Conservation (phyloP, 495 filamentous ascomycete species). For the Melanomma pulvis-pyrius region DNA sequence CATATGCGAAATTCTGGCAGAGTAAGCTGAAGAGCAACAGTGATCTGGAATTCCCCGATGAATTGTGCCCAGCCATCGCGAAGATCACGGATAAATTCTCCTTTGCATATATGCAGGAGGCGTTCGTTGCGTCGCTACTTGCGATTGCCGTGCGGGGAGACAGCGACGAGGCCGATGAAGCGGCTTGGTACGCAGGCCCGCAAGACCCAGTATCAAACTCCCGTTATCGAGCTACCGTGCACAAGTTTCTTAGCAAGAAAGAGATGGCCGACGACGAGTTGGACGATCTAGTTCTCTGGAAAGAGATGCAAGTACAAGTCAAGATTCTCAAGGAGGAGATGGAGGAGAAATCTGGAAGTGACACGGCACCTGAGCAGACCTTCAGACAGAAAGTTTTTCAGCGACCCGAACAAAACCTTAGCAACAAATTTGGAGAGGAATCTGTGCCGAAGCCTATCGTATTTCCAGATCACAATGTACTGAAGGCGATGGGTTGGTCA, state of each 20-base stretch:
- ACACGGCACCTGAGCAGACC: no score
- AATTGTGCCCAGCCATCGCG: conserved; percentile 43
- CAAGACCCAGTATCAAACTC: conserved; percentile 22
- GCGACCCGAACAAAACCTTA: no score
- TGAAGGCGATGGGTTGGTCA: background rate
- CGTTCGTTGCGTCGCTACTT: conserved; percentile 45
- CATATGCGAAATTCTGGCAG: conserved; percentile 48
- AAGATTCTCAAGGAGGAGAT: conserved; percentile 48
- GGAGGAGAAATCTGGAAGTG: conserved; percentile 21
- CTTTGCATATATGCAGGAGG: conserved; percentile 50
- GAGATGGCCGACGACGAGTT: conserved; percentile 30
- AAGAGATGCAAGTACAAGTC: conserved; percentile 50
- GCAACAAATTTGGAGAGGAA: no score
- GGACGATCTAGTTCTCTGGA: conserved; percentile 46
- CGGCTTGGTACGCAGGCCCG: conserved; percentile 36
- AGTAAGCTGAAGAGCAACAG: conserved; percentile 44
- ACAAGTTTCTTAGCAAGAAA: background rate
- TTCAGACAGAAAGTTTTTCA: no score
- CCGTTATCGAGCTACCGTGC: background rate
- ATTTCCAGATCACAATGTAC: background rate
- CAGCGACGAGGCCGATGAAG: background rate
- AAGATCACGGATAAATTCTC: conserved; percentile 47
- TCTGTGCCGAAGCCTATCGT: background rate
- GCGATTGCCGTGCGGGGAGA: conserved; percentile 38
- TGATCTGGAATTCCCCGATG: conserved; percentile 47